Evolutionary conservation across 2,329 filamentous ascomycete species (phyloP), one percentile per base, ranked within the genome.

Genomic region (Ophiostoma montium): DNA sequence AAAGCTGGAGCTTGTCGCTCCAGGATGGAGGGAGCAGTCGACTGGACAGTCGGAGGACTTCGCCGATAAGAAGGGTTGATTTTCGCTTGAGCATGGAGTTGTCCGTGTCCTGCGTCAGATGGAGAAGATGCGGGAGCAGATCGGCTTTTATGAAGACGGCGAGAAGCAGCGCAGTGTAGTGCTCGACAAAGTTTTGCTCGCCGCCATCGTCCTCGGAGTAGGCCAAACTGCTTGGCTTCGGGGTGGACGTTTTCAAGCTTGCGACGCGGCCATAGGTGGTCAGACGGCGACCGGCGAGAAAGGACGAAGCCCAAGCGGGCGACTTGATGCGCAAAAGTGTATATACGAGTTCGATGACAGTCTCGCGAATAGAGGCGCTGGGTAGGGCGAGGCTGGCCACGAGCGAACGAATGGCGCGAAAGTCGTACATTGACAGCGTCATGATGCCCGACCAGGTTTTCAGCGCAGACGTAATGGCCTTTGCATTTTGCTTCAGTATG

Each of bases 201-300:
- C 79, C 78, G 18, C 76, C 75, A 9, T 81, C 72, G 49, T 86
- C 84, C 38, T 85, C 78, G 18, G 74, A 69, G 32, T 76, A 74
- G 8, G 69, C 61, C 19, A 74, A 69, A 41, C 70, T 31, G 5
- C 31, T 62, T 19, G 68, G 66, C 53, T 74, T 75, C 13, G 60
- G 62, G 8, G 67, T 64, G 27, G 80, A 71, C 1, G 80, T 72
- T 56, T 86, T 87, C 47, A 96, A 68, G 53, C 87, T 92, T 8
- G 87, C 81, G 35, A 96, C 89, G 58, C 94, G 78, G n/a, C 89
- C 90, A 62, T 98, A 98, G 0, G 92, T 98, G 1, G 94, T 98
- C 43, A 98, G 70, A 52, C 94, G 76, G 55, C 92, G 78, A 8
- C 92, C 94, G 33, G 94, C 92, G 43, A 98, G 75, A 62, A 95